These are phyloP conservation scores for Saccharomycopsis guyanensis DNA, from an alignment of 805 yeast species.

Conservation along the genomic window DNA sequence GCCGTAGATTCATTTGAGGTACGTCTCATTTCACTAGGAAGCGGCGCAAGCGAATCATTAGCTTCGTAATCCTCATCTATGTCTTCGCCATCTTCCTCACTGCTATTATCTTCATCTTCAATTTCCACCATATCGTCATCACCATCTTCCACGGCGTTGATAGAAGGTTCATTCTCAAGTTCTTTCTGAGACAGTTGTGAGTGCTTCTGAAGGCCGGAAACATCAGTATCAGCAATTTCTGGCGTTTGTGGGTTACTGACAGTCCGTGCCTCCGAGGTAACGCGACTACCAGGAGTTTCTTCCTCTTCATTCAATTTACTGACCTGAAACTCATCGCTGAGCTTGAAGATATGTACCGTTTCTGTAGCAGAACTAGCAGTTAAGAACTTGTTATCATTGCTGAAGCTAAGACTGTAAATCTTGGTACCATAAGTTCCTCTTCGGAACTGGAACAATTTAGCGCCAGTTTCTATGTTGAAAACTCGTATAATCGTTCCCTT, in stretches of 20 bases:
- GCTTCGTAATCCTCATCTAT: conserved; percentile 10
- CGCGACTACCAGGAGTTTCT: conserved; percentile 16
- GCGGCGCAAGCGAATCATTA: neutral
- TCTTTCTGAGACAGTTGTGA: neutral
- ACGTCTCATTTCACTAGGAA: neutral
- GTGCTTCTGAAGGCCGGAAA: conserved; percentile 1
- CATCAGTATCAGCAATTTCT: neutral
- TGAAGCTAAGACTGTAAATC: conserved; percentile 71
- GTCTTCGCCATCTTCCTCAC: conserved; percentile 12
- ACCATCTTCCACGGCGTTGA: conserved; percentile 2
- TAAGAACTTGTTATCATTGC: conserved; percentile 57
- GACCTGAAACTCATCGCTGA: conserved; percentile 39
- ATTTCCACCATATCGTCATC: conserved; percentile 20
- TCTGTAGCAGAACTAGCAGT: conserved; percentile 86
- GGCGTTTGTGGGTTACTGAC: neutral
- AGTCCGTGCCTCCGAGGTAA: conserved; percentile 16
- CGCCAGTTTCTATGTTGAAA: conserved; percentile 55
- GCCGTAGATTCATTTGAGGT: neutral
- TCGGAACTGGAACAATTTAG: conserved; percentile 59
- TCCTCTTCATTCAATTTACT: conserved; percentile 1
- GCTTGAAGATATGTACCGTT: conserved; percentile 84
- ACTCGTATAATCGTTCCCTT: conserved; percentile 75
- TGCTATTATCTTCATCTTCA: conserved; percentile 7
- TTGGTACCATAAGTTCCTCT: conserved; percentile 80
- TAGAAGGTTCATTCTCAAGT: conserved; percentile 9